Conservation (phyloP, 495 filamentous ascomycete species). For the Stereocaulon alpinum region DNA sequence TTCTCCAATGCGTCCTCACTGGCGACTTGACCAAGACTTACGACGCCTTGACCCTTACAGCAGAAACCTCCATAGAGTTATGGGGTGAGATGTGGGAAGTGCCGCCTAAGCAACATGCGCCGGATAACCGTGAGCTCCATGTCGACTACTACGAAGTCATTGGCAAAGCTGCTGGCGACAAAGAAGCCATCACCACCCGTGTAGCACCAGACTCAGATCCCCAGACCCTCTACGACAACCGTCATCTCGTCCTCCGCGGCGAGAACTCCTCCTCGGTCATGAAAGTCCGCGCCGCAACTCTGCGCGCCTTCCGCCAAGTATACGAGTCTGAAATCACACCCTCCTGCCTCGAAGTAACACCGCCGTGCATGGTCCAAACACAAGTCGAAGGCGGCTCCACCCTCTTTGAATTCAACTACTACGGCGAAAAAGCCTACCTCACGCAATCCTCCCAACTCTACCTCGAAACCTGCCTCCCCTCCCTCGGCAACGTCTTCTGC, state of each 20-base stretch:
- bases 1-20: constrained; percentile 78
- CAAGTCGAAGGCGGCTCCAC: constrained; percentile 95
- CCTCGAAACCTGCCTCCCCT: constrained; percentile 88
- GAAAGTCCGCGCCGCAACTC: constrained; percentile 78
- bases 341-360: constrained; percentile 61
- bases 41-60: constrained; percentile 78
- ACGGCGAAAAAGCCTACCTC: constrained; percentile 84
- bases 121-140: constrained; percentile 81
- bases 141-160: constrained; percentile 88
- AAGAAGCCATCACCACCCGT: constrained; percentile 88
- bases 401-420: constrained; percentile 91
- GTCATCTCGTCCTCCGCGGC: constrained; percentile 84
- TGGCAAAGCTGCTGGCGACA: constrained; percentile 74
- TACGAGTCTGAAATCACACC: constrained; percentile 70
- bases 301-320: constrained; percentile 70
- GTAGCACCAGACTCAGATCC: constrained; percentile 73
- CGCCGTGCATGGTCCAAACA: constrained; percentile 95
- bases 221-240: constrained; percentile 73
- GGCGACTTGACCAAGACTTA: constrained; percentile 83
- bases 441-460: constrained; percentile 98
- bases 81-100: constrained; percentile 83
- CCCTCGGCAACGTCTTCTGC: constrained; percentile 89
- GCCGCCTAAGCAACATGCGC: constrained; percentile 67
- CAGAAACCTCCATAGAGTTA: constrained; percentile 79
- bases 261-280: constrained; percentile 80